Percentiles rank a stretch among this genome's conserved stretches.
Conservation (phyloP, 164 flowering plant genomes). For the Vitis rotundifolia region DNA sequence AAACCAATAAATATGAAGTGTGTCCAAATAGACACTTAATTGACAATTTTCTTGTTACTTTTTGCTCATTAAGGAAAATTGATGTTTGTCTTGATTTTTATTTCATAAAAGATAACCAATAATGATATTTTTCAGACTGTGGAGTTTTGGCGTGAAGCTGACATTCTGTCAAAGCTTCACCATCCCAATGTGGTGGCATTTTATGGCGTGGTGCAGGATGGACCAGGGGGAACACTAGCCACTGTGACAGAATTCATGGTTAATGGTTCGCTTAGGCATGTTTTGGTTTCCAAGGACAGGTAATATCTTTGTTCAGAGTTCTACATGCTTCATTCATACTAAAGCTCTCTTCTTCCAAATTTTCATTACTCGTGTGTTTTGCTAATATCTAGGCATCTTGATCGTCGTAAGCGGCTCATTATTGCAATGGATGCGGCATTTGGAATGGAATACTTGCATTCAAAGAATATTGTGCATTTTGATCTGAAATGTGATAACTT, state of each 20-base stretch:
- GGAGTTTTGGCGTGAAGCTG: constrained; percentile 79
- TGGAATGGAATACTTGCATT: constrained; percentile 80
- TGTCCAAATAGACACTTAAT: too few species aligned
- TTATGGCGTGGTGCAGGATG: constrained; percentile 73
- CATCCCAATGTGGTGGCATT: constrained; percentile 81
- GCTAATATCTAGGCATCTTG: constrained; percentile 1
- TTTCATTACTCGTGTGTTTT: too few species aligned
- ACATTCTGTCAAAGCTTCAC: constrained; percentile 62
- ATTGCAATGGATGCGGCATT: constrained; percentile 45
- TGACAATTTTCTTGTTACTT: not conserved
- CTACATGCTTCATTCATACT: too few species aligned
- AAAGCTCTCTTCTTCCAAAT: too few species aligned
- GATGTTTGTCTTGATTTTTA: too few species aligned
- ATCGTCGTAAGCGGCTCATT: constrained; percentile 6
- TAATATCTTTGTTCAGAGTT: constrained; percentile 7
- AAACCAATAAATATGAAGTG: not conserved
- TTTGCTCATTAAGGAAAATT: too few species aligned
- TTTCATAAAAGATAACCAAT: too few species aligned
- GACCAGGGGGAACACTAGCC: constrained; percentile 62
- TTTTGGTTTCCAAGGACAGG: constrained; percentile 52
- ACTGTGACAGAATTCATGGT: constrained; percentile 72
- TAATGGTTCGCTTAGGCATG: constrained; percentile 67
- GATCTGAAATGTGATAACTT: constrained; percentile 73
- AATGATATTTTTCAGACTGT: constrained; percentile 27
- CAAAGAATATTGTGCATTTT: constrained; percentile 72